Percentiles rank a stretch among this genome's conserved stretches.
Evolutionary conservation across 2,329 filamentous ascomycete genomes (phyloP).

Genomic region (Chrysosporium queenslandicum): DNA sequence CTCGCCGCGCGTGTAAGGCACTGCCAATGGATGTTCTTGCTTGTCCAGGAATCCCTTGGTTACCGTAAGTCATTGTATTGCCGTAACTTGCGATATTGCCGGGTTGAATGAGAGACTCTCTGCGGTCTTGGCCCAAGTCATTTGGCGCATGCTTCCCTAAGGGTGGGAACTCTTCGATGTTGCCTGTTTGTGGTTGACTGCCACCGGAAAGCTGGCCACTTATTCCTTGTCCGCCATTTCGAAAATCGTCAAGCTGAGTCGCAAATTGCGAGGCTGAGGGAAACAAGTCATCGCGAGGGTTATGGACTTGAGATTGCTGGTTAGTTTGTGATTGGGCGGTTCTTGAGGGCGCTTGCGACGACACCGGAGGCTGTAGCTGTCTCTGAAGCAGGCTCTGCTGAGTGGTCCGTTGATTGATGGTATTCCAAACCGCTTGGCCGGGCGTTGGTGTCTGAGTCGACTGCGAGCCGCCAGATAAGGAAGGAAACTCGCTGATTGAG

Average conservation of each 20-base stretch:
- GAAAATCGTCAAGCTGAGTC: constrained; percentile 45
- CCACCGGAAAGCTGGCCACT: constrained; percentile 43
- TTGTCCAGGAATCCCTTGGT: constrained; percentile 32
- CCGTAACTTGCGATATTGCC: constrained; percentile 37
- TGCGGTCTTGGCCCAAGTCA: constrained; percentile 15
- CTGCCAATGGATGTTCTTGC: constrained; percentile 25
- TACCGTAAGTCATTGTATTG: constrained; percentile 34
- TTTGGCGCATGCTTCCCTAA: constrained; percentile 39
- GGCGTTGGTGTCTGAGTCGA: constrained; percentile 44
- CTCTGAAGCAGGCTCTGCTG: constrained; percentile 47
- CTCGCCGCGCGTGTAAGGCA: constrained; percentile 31
- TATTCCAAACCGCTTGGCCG: constrained; percentile 48
- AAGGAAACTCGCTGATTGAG: constrained; percentile 50
- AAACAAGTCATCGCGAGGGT: constrained; percentile 40
- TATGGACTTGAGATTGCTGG: constrained; percentile 38
- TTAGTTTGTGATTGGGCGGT: constrained; percentile 35
- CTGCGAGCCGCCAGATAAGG: constrained; percentile 48
- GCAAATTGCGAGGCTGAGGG: constrained; percentile 43
- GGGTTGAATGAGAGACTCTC: constrained; percentile 29
- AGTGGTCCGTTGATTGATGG: constrained; percentile 45
- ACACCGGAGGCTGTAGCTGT: constrained; percentile 37
- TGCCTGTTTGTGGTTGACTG: constrained; percentile 45
- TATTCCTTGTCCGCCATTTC: constrained; percentile 47
- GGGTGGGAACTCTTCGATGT: constrained; percentile 53
- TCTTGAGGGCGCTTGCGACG: constrained; percentile 35